A percentile compares a stretch with the other conserved stretches of the same genome.
These are phyloP conservation scores for Globisporangium recalcitrans DNA, from an alignment of 352 stramenopile genomes.

Conservation along the genomic window DNA sequence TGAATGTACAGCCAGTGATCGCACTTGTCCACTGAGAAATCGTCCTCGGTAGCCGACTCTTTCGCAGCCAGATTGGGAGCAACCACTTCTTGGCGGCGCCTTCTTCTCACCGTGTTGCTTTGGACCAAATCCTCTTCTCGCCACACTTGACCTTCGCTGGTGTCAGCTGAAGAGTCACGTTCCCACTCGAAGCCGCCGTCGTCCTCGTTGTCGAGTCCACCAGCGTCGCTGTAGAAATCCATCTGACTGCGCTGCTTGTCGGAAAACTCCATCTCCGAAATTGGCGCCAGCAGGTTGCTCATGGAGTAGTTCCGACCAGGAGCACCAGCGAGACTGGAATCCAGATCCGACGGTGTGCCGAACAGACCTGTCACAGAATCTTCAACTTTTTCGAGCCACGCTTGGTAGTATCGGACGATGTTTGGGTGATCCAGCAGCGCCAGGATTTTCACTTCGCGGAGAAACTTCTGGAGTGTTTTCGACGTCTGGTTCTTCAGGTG, in stretches of 20 bases:
- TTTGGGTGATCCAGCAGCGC: constrained; percentile 90
- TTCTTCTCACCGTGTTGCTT: constrained; percentile 10
- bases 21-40: constrained; percentile 53
- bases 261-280: constrained; percentile 63
- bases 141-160: constrained; percentile 36
- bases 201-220: constrained; percentile 38
- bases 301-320: constrained; percentile 57
- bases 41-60: constrained; percentile 26
- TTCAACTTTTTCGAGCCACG: constrained; percentile 87
- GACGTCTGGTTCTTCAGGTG: constrained; percentile 84
- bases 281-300: constrained; percentile 66
- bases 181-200: constrained; percentile 80
- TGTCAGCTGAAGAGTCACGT: constrained; percentile 39
- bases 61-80: constrained; percentile 12
- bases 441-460: constrained; percentile 92
- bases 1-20: constrained; percentile 91
- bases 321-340: constrained; percentile 27
- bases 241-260: constrained; percentile 38
- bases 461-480: constrained; percentile 90
- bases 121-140: constrained; percentile 56
- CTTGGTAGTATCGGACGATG: constrained; percentile 91
- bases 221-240: constrained; percentile 46
- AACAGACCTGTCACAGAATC: constrained; percentile 25
- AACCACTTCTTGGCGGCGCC: constrained; percentile 7
- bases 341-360: constrained; percentile 23